Evolutionary conservation across 352 stramenopile genomes (phyloP).

Genomic region (Phytopythium montanum): DNA sequence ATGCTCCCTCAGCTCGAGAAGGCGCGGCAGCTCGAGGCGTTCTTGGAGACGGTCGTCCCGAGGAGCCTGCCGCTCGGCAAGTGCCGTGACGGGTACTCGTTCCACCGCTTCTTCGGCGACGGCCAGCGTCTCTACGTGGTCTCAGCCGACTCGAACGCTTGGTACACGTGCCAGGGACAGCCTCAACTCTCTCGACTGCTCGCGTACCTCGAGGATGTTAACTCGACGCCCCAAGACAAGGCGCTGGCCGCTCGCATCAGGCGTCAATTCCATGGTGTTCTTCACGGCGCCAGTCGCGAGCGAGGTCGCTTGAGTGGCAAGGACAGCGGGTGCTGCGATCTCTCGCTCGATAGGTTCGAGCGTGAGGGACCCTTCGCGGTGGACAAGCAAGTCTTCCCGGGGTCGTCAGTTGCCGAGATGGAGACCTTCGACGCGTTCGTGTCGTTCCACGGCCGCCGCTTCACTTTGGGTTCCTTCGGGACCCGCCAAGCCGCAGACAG

Average conservation of each 20-base stretch:
- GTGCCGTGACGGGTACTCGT: conserved; percentile 43
- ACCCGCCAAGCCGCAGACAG: conserved; percentile 42
- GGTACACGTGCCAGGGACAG: conserved; percentile 29
- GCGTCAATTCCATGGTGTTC: conserved; percentile 34
- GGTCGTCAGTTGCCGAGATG: conserved; percentile 36
- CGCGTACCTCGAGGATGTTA: conserved; percentile 42
- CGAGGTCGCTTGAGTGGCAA: conserved; percentile 1
- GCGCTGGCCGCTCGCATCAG: conserved; percentile 28
- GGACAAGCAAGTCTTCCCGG: conserved; percentile 37
- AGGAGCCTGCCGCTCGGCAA: conserved; percentile 56
- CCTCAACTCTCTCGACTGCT: conserved; percentile 36
- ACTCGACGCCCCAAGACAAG: conserved; percentile 20
- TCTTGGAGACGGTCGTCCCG: conserved; percentile 61
- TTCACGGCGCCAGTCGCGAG: conserved; percentile 16
- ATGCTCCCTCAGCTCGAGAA: conserved; percentile 47
- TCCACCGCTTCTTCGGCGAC: conserved; percentile 70
- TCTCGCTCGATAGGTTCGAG: conserved; percentile 30
- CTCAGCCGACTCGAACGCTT: conserved; percentile 38
- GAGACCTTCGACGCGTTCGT: conserved; percentile 48
- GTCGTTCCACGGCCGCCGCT: conserved; percentile 41
- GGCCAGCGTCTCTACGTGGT: conserved; percentile 45
- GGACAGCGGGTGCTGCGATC: conserved; percentile 29
- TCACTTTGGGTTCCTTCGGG: conserved; percentile 45
- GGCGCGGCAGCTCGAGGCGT: conserved; percentile 47
- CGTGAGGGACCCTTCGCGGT: conserved; percentile 37